phyloP scores from a whole-genome alignment of 371 early-diverging fungal genomes.

The Parasitella parasitica region DNA sequence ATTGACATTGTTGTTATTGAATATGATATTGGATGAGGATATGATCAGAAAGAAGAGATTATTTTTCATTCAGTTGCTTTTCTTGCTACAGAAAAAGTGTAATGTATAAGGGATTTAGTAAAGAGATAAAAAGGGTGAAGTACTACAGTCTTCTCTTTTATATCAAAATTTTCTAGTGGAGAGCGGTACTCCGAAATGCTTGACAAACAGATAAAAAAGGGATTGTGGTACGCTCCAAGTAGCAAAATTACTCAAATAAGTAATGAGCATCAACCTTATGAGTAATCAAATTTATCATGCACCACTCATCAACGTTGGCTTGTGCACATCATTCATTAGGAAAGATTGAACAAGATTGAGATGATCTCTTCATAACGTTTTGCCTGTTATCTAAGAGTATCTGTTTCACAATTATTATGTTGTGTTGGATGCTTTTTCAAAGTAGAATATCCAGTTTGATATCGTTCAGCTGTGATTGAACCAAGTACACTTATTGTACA shows the following conservation, averaged over 20 bases:
- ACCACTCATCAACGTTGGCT: background rate
- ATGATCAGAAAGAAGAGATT: background rate
- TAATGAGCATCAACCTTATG: conserved; percentile 10
- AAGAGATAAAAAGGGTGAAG: background rate
- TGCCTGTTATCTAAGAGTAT: background rate
- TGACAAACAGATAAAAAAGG: background rate
- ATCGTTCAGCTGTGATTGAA: too few species aligned
- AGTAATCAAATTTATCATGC: conserved; percentile 4
- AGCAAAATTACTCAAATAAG: background rate
- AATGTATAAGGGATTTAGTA: background rate
- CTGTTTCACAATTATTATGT: background rate
- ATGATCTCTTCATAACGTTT: background rate
- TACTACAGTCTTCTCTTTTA: background rate
- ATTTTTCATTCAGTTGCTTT: conserved; percentile 6
- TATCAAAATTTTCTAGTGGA: background rate
- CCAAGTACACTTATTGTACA: background rate
- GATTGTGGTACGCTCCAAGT: background rate
- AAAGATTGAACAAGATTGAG: background rate
- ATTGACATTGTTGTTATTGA: conserved; percentile 1
- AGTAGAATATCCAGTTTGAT: background rate
- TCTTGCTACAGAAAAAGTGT: background rate
- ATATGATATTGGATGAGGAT: background rate
- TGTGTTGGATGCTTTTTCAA: background rate
- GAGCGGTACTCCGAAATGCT: background rate
- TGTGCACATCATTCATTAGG: background rate